phyloP scores from a whole-genome alignment of 805 yeast genomes.

The Starmerella asiatica region DNA sequence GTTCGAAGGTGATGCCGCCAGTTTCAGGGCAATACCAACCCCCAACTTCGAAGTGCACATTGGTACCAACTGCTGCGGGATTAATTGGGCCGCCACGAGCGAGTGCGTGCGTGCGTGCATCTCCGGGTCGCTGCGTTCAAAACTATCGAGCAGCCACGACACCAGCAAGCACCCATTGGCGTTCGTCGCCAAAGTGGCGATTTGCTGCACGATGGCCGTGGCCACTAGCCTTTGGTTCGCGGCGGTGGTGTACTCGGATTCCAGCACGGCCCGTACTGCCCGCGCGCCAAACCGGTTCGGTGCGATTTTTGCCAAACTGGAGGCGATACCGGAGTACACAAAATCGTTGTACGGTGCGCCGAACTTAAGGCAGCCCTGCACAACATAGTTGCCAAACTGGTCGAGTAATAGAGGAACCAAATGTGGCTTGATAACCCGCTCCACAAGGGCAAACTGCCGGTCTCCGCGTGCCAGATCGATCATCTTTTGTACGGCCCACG shows the following conservation, averaged over 20 bases:
- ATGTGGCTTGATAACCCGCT: slow-evolving; percentile 60
- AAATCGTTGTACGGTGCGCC: slow-evolving; percentile 82
- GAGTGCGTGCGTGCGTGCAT: slow-evolving; percentile 30
- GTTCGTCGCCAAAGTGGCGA: slow-evolving; percentile 67
- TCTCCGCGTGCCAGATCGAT: slow-evolving; percentile 58
- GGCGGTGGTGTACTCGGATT: slow-evolving; percentile 51
- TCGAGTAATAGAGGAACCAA: slow-evolving; percentile 79
- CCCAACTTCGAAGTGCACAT: slow-evolving; percentile 76
- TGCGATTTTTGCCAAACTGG: slow-evolving; percentile 66
- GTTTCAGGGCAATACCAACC: slow-evolving; percentile 62
- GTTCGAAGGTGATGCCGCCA: slow-evolving; percentile 46
- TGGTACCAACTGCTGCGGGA: slow-evolving; percentile 43
- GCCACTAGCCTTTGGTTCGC: slow-evolving; percentile 65
- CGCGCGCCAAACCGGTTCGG: slow-evolving; percentile 90
- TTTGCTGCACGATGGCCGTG: slow-evolving; percentile 61
- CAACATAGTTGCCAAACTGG: slow-evolving; percentile 92
- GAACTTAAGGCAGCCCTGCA: slow-evolving; percentile 86
- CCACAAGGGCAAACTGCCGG: slow-evolving; percentile 51
- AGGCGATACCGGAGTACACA: slow-evolving; percentile 67
- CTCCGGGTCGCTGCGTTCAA: slow-evolving; percentile 29
- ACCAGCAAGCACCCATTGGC: slow-evolving; percentile 78
- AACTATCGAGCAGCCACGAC: slow-evolving; percentile 90
- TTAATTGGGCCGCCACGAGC: slow-evolving; percentile 47
- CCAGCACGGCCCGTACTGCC: slow-evolving; percentile 85
- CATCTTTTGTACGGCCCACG: slow-evolving; percentile 98